Evolutionary conservation across 371 early-diverging fungal genomes (phyloP), one percentile per base, ranked within the genome.

Genomic region (Entomophthora muscae): DNA sequence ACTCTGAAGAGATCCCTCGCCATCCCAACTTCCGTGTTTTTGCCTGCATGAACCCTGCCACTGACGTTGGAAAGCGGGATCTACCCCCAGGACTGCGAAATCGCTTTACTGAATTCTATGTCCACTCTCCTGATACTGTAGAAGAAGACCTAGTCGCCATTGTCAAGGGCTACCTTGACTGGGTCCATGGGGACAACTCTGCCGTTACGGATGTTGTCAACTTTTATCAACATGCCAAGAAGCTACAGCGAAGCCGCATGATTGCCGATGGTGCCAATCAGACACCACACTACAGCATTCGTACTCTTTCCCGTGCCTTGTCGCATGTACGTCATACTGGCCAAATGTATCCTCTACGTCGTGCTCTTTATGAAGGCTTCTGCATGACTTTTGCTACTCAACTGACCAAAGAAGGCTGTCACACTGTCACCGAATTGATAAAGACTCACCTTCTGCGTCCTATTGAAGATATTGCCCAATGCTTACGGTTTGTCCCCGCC

Each of bases 31-130:
- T 99, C 80, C 82, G 95, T 10, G 75, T 99, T 3, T 99, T 99
- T 75, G 98, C 94, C 0, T 98, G 98, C 74, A 99, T 99, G 99
- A 99, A 99, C 76, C 99, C 99, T 22, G 90, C 95, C n/a, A 97
- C 90, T 10, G 96, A 98, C 76, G 93, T 94, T 0, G 99, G 99
- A 56, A 99, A 99, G 74, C 88, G 93, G 53, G 89, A 97, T 67
- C 80, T 98, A 24, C 94, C 98, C 12, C 86, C 88, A 2, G 92
- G 91, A 12, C 77, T 98, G 13, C 83, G 94, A 42, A 88, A 83
- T 58, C 79, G 96, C 33, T 96, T 98, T 71, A 93, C 92, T 21
- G 96, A 98, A 67, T 84, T 94, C 61, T 96, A 88, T 73, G 93
- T 96, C 12, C 88, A 91, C 58, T 77, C 92, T 10, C 94, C 95